These are phyloP conservation scores for Penicillium parvum DNA, from an alignment of 495 filamentous ascomycete species.

Conservation along the genomic window DNA sequence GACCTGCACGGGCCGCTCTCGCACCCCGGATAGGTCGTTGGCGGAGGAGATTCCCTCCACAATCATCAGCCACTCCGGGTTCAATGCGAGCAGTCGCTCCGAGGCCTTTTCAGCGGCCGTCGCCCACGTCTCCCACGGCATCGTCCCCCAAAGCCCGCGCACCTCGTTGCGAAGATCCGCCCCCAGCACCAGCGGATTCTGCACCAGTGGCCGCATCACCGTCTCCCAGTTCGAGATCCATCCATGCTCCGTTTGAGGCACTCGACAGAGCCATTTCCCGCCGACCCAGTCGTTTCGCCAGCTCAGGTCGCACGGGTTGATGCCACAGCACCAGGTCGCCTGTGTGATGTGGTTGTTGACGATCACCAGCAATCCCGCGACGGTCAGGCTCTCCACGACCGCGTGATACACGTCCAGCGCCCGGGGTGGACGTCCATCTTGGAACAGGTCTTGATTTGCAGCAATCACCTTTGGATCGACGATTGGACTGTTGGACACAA, in stretches of 20 bases:
- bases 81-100: constrained; percentile 49
- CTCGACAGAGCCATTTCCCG: constrained; percentile 38
- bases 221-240: constrained; percentile 59
- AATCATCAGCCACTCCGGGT: constrained; percentile 57
- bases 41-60: constrained; percentile 57
- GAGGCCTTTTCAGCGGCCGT: constrained; percentile 52
- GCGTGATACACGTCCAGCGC: constrained; percentile 53
- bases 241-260: constrained; percentile 51
- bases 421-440: constrained; percentile 10
- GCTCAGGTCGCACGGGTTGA: constrained; percentile 54
- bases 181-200: constrained; percentile 53
- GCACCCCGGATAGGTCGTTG: constrained; percentile 51
- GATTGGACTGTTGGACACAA: constrained; percentile 50
- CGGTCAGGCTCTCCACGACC: constrained; percentile 50
- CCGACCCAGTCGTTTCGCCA: constrained; percentile 56
- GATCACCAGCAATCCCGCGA: constrained; percentile 53
- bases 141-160: constrained; percentile 58
- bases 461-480: constrained; percentile 43
- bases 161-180: constrained; percentile 59
- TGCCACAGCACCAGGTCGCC: constrained; percentile 57
- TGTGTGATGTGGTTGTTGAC: constrained; percentile 60
- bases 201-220: constrained; percentile 47
- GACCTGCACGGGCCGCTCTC: constrained; percentile 46
- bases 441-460: constrained; percentile 52
- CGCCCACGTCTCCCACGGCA: constrained; percentile 56